phyloP scores from a whole-genome alignment of 2,329 filamentous ascomycete species.

The Nigrograna mackinnonii region DNA sequence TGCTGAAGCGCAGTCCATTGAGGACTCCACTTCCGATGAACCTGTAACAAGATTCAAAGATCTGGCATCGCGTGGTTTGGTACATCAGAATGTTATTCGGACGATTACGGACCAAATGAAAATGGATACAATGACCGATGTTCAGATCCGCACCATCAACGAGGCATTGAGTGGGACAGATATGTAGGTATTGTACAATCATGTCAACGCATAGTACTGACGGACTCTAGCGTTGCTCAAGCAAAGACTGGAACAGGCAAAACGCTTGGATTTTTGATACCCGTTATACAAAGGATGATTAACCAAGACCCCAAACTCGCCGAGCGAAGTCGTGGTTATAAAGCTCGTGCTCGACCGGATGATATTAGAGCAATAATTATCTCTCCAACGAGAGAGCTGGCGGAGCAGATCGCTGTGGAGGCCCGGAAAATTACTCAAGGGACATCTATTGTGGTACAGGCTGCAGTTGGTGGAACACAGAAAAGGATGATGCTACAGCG shows the following conservation, averaged over 20 bases:
- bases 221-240: slow-evolving; percentile 69
- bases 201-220: slow-evolving; percentile 14
- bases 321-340: slow-evolving; percentile 41
- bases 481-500: slow-evolving; percentile 70
- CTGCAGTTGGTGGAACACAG: slow-evolving; percentile 89
- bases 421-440: slow-evolving; percentile 67
- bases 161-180: slow-evolving; percentile 79
- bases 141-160: slow-evolving; percentile 83
- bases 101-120: slow-evolving; percentile 74
- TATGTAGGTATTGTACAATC: no score
- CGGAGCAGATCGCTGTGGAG: slow-evolving; percentile 70
- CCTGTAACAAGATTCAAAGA: slow-evolving; percentile 49
- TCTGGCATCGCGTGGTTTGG: slow-evolving; percentile 48
- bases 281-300: slow-evolving; percentile 80
- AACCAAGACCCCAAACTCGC: slow-evolving; percentile 64
- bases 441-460: slow-evolving; percentile 71
- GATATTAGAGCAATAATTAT: slow-evolving; percentile 65
- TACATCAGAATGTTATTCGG: slow-evolving; percentile 68
- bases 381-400: slow-evolving; percentile 65
- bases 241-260: slow-evolving; percentile 98
- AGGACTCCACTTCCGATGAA: slow-evolving; percentile 17
- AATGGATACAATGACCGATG: slow-evolving; percentile 87
- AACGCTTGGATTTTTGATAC: slow-evolving; percentile 89
- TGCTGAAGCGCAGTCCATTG: slow-evolving; percentile 19
- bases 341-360: slow-evolving; percentile 46